Conservation (phyloP, 495 filamentous ascomycete genomes). For the Aspergillus campestris region DNA sequence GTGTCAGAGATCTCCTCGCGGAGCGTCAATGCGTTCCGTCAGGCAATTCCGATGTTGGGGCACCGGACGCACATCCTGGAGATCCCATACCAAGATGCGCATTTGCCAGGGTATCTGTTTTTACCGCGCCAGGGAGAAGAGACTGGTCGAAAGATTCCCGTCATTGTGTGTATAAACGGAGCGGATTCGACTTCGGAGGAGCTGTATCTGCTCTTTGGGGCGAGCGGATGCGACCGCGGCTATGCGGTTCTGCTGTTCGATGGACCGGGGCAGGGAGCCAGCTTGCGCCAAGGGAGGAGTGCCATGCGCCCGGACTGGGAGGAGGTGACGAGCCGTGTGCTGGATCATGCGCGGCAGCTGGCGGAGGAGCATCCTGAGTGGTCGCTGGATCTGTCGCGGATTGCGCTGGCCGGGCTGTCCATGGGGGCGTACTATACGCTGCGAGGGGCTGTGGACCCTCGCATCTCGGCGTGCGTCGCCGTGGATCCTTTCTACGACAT, state of each 20-base stretch:
- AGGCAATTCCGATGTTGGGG: constrained; percentile 14
- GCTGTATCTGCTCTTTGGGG: constrained; percentile 25
- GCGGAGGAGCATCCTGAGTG: constrained; percentile 15
- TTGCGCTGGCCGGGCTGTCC: constrained; percentile 33
- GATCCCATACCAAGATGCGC: constrained; percentile 31
- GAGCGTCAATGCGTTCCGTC: constrained; percentile 10
- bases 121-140: constrained; percentile 19
- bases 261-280: constrained; percentile 42
- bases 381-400: constrained; percentile 29
- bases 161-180: constrained; percentile 33
- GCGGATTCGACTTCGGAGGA: constrained; percentile 41
- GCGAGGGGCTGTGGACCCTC: constrained; percentile 29
- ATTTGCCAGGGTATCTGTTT: constrained; percentile 34
- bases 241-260: constrained; percentile 43
- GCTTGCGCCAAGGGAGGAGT: constrained; percentile 18
- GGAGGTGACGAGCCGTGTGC: constrained; percentile 14
- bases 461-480: constrained; percentile 37
- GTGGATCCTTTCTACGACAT: constrained; percentile 36
- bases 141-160: constrained; percentile 22
- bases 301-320: constrained; percentile 31
- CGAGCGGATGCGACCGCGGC: constrained; percentile 20
- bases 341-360: constrained; percentile 20
- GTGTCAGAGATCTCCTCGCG: constrained; percentile 11
- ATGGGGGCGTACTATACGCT: constrained; percentile 39
- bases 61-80: constrained; percentile 12